Conservation (phyloP, 352 stramenopile genomes). For the Phytophthora sp. region DNA sequence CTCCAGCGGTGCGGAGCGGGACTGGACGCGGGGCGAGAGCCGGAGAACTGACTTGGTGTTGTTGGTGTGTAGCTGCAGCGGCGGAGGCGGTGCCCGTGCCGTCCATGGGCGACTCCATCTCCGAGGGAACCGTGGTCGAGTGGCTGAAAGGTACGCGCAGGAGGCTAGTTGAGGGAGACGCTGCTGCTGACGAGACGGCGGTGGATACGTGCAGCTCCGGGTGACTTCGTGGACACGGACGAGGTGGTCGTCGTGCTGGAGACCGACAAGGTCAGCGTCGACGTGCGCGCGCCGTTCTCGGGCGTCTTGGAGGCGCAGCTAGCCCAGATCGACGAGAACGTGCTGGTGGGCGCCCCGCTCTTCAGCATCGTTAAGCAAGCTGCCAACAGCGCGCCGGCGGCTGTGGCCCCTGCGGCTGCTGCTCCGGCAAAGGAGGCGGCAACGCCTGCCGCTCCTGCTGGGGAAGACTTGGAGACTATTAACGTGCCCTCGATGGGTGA, state of each 20-base stretch:
- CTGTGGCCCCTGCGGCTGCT: constrained; percentile 12
- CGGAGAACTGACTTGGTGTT: not conserved
- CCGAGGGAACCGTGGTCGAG: constrained; percentile 97
- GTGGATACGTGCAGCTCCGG: constrained; percentile 51
- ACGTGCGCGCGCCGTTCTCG: constrained; percentile 91
- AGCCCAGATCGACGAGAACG: constrained; percentile 94
- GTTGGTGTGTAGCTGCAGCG: constrained; percentile 31
- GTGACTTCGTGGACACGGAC: constrained; percentile 94
- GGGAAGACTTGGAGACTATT: constrained; percentile 67
- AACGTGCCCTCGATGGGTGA: constrained; percentile 93
- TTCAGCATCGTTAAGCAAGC: constrained; percentile 78
- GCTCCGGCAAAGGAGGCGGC: constrained; percentile 25
- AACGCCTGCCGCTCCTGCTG: constrained; percentile 14
- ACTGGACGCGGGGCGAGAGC: not conserved
- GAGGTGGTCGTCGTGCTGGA: constrained; percentile 98
- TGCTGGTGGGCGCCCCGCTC: constrained; percentile 95
- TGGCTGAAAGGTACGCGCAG: constrained; percentile 93
- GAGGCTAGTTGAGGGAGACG: not conserved
- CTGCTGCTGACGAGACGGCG: not conserved
- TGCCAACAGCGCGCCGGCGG: constrained; percentile 26
- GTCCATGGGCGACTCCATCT: constrained; percentile 97
- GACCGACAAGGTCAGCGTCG: constrained; percentile 98
- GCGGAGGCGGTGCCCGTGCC: constrained; percentile 78
- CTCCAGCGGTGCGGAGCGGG: constrained; percentile 46
- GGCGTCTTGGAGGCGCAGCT: constrained; percentile 93